Base-by-base conservation (phyloP, 2,329 filamentous ascomycete genomes). In the Lithohypha guttulata region DNA sequence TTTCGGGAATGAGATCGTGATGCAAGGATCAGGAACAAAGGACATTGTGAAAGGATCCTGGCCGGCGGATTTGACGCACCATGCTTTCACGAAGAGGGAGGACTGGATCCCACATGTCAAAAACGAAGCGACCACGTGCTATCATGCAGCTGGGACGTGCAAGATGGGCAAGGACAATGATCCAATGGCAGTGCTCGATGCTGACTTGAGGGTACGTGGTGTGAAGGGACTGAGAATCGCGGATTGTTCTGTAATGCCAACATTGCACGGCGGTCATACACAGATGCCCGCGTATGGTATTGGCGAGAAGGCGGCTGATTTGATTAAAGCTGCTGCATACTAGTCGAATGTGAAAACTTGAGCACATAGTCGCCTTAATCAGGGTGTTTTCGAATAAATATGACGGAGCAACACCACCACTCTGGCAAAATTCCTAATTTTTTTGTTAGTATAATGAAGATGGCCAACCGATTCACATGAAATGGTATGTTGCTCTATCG, bases 101-200 rank as follows among this genome's bases (percentile, higher is more conserved):
- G 63, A 79, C 27, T 79, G 75, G 75, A 59, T 69, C 23, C 62
- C 65, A 1, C 70, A 69, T 48, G 69, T 79, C 4, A 70, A 65
- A 50, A 58, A 77, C 21, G 63, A 76, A 51, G 73, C 71, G n/a
- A 75, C 71, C 2, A 77, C 73, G 17, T 76, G 73, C 39, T 75
- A 77, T 42, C 73, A 78, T 48, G 66, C 72, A 1, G 63, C 63
- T 0, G 73, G 71, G 2, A 76, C 73, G 0, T 72, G 67, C 48
- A 69, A 70, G 25, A 75, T 78, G 62, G 70, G 70, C 8, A 61
- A 61, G 11, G 53, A 61, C 2, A 60, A 62, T 18, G 65, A 75
- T 38, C 53, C 57, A 0, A 63, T 58, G 35, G 67, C 70, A 7
- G 72, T 77, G 0, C 59, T 78, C 0, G 69, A 76, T 46, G 57